A percentile compares a stretch with the other conserved stretches of the same genome.
These are phyloP conservation scores for Boletellus sp. DNA, from an alignment of 1,284 basidiomycete genomes.

Conservation along the genomic window DNA sequence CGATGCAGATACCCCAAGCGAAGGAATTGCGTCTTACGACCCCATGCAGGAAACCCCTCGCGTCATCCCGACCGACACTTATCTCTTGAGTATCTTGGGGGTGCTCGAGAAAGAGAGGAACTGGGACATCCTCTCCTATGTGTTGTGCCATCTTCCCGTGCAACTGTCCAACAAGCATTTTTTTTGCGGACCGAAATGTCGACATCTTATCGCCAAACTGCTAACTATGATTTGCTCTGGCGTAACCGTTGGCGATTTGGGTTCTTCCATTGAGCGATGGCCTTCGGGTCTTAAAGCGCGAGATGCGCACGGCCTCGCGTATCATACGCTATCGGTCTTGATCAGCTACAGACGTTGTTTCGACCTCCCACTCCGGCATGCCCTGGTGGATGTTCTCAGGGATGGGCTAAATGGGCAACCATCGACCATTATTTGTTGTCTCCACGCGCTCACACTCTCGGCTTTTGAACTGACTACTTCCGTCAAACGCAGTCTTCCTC, in stretches of 20 bases:
- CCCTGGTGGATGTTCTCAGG: conserved; percentile 83
- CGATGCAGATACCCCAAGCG: conserved; percentile 66
- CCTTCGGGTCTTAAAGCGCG: conserved; percentile 63
- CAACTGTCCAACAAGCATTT: conserved; percentile 96
- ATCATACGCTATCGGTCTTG: conserved; percentile 85
- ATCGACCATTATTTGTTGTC: conserved; percentile 86
- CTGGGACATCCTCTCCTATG: conserved; percentile 94
- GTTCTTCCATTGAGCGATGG: conserved; percentile 59
- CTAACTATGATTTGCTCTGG: conserved; percentile 69
- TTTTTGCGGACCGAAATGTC: conserved; percentile 86
- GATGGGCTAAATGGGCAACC: conserved; percentile 76
- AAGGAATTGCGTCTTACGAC: conserved; percentile 75
- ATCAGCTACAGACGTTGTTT: conserved; percentile 87
- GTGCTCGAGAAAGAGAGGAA: conserved; percentile 77
- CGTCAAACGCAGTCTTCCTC: conserved; percentile 76
- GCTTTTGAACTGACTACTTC: conserved; percentile 88
- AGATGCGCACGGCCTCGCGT: conserved; percentile 87
- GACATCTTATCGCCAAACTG: conserved; percentile 61
- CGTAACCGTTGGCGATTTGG: conserved; percentile 60
- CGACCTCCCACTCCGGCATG: conserved; percentile 62
- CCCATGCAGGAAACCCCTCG: conserved; percentile 45
- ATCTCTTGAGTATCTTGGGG: conserved; percentile 64
- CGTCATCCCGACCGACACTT: conserved; percentile 78
- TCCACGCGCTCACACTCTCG: conserved; percentile 86
- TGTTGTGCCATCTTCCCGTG: conserved; percentile 86